Evolutionary conservation across 371 early-diverging fungal genomes (phyloP), one percentile per base, ranked within the genome.

Genomic region (Apophysomyces variabilis): DNA sequence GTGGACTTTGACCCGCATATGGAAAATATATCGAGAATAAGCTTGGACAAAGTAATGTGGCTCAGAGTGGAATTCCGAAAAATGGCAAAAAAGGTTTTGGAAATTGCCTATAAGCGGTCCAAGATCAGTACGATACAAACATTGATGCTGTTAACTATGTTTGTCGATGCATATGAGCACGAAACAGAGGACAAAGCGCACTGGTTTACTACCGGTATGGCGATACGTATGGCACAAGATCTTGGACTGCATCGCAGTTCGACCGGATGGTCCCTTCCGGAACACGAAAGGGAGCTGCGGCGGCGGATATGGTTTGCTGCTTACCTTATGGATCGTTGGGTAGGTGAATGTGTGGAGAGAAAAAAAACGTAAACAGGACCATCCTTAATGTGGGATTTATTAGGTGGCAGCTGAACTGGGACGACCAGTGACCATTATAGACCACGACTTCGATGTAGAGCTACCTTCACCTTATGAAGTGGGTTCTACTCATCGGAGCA

Each of bases 301-400:
- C 69, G 76, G 26, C 70, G 83, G 8, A 67, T 83, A 3, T 83
- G 80, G 79, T 80, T 70, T 60, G 64, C 67, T 16, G 60, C 65
- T 4, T 80, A 83, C 46, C 16, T 74, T 6, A 71, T 78, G 66
- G 83, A 83, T 58, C 63, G 75, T 38, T 78, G 76, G 77, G 72
- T 75, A 66, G n/a, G 61, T 44, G 11, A 57, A 45, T 50, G 7
- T 21, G 13, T 13, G 32, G 54, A 21, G 8, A 21, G 6, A 50
- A 11, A 4, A 18, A 3, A 50, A 9, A 21, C 50, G 3, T 13
- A 7, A 13, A 12, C 32, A 26, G 32, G 0, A 26, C 32, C 3
- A 21, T 50, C 18, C 2, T 39, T 36, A 58, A 35, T 7, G 13
- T 58, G 16, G n/a, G n/a, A 14, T 38, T 21, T 39, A 7, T 32